A percentile compares a stretch with the other conserved stretches of the same genome.
Evolutionary conservation across 2,329 filamentous ascomycete species (phyloP).

Genomic region (Tympanopsis confertula): DNA sequence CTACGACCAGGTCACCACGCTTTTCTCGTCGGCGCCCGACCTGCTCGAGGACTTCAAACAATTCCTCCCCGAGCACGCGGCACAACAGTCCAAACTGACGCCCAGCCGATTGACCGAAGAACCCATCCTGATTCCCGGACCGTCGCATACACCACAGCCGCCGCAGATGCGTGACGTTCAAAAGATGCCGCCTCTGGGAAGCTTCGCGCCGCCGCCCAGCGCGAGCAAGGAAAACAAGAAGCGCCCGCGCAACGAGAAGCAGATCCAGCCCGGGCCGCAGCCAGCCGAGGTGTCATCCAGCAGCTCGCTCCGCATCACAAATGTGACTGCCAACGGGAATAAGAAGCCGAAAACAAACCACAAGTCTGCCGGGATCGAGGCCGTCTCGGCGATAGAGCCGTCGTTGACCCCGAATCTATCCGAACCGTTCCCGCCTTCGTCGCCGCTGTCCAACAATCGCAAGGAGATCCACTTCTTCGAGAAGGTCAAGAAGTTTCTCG

Average conservation of each 20-base stretch:
- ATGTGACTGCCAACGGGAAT: slow-evolving; percentile 45
- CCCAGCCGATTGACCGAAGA: not conserved
- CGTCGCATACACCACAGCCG: slow-evolving; percentile 22
- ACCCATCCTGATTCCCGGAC: not conserved
- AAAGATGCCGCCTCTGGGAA: slow-evolving; percentile 86
- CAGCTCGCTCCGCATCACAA: not conserved
- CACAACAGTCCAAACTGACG: slow-evolving; percentile 24
- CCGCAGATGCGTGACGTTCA: slow-evolving; percentile 44
- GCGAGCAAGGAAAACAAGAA: slow-evolving; percentile 84
- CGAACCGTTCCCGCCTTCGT: slow-evolving; percentile 70
- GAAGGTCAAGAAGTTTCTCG: slow-evolving; percentile 88
- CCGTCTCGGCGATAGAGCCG: slow-evolving; percentile 70
- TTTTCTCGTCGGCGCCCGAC: slow-evolving; percentile 89
- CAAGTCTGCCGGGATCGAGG: slow-evolving; percentile 43
- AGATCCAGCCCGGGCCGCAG: slow-evolving; percentile 10
- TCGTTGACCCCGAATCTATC: slow-evolving; percentile 81
- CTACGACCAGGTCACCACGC: slow-evolving; percentile 86
- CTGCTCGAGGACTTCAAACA: slow-evolving; percentile 97
- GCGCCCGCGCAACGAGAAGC: slow-evolving; percentile 54
- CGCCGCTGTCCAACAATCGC: slow-evolving; percentile 59
- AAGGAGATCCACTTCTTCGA: slow-evolving; percentile 94
- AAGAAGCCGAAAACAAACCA: slow-evolving; percentile 56
- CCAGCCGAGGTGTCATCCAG: not conserved
- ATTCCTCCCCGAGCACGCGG: slow-evolving; percentile 83
- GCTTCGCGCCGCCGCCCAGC: slow-evolving; percentile 65